These are phyloP conservation scores for Cyclotella kingstonii DNA, from an alignment of 108 stramenopile species.

Conservation along the genomic window DNA sequence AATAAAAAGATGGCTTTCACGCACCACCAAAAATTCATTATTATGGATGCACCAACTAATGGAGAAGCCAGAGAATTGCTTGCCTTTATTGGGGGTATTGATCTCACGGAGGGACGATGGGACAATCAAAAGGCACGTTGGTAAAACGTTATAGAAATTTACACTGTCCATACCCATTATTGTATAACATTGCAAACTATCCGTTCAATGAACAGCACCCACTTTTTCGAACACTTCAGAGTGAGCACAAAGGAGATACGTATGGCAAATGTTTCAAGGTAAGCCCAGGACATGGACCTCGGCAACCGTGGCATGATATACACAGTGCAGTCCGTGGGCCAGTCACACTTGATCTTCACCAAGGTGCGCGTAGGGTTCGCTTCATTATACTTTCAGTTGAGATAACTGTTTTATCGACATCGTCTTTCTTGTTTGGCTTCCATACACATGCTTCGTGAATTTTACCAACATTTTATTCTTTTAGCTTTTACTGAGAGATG, in stretches of 20 bases:
- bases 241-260: slow-evolving; percentile 40
- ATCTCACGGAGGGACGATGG: slow-evolving; percentile 60
- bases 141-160: neutral
- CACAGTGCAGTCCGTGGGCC: slow-evolving; percentile 51
- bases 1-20: slow-evolving; percentile 44
- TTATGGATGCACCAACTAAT: slow-evolving; percentile 42
- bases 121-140: slow-evolving; percentile 45
- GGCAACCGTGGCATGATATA: slow-evolving; percentile 60
- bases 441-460: too few relatives aligned
- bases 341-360: slow-evolving; percentile 38
- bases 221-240: slow-evolving; percentile 43
- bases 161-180: too few relatives aligned
- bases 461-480: too few relatives aligned
- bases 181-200: too few relatives aligned
- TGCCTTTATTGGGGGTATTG: slow-evolving; percentile 72
- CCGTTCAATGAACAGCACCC: slow-evolving; percentile 24
- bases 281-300: slow-evolving; percentile 37
- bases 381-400: too few relatives aligned
- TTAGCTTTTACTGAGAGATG: slow-evolving; percentile 56
- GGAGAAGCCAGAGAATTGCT: slow-evolving; percentile 30
- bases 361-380: too few relatives aligned
- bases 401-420: too few relatives aligned
- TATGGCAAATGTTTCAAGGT: slow-evolving; percentile 36
- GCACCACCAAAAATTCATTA: slow-evolving; percentile 51
- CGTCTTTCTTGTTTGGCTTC: too few relatives aligned